phyloP scores from a whole-genome alignment of 495 filamentous ascomycete genomes.

The Bryoglossum gracile region DNA sequence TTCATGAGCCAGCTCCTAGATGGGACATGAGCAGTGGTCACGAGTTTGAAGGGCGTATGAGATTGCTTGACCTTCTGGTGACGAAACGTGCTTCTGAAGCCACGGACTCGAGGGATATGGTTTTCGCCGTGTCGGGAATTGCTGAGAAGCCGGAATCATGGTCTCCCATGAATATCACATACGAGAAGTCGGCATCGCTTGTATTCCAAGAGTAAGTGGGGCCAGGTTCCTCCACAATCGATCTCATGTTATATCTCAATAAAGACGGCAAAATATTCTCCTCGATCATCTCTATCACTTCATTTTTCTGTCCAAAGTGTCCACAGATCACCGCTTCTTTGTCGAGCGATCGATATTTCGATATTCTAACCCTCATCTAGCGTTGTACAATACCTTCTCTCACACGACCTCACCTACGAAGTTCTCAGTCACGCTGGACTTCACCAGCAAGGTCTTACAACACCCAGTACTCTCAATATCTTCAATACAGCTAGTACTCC shows the following conservation, averaged over 20 bases:
- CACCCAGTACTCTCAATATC: not conserved
- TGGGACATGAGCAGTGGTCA: not conserved
- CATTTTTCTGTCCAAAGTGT: too few species aligned
- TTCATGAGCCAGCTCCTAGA: not conserved
- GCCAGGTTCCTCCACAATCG: not conserved
- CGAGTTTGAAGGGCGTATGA: not conserved
- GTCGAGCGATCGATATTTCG: too few species aligned
- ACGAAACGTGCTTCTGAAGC: not conserved
- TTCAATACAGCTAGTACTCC: too few species aligned
- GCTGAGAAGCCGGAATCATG: not conserved
- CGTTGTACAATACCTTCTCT: not conserved
- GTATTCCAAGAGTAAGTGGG: constrained; percentile 1
- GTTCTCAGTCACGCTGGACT: not conserved
- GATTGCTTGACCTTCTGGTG: not conserved
- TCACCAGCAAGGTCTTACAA: not conserved
- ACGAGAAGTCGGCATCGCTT: constrained; percentile 2
- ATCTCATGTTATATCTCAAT: not conserved
- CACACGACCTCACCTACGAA: not conserved
- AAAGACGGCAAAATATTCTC: not conserved
- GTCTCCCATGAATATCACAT: not conserved
- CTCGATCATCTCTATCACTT: too few species aligned
- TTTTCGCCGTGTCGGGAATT: not conserved
- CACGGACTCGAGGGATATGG: constrained; percentile 6
- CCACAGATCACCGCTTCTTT: too few species aligned
- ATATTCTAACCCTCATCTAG: too few species aligned